A percentile compares a stretch with the other conserved stretches of the same genome.
Conservation (phyloP, 75 land plant species). For the Gnetum montanum region DNA sequence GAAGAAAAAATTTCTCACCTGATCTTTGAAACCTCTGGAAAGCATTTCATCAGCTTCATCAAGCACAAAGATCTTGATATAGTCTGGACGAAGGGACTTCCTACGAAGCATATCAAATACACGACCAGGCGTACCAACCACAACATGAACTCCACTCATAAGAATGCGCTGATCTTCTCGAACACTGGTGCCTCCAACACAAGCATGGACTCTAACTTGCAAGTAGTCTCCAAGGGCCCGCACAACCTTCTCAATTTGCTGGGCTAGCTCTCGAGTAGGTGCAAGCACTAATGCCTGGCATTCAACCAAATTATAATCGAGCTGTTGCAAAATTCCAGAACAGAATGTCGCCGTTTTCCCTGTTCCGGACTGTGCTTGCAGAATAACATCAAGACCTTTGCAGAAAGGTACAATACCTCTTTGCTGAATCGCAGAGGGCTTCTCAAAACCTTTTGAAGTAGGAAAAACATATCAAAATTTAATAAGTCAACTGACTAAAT, state of each 20-base stretch:
- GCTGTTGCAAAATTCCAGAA: slow-evolving; percentile 67
- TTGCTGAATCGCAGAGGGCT: slow-evolving; percentile 82
- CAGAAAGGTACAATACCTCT: slow-evolving; percentile 83
- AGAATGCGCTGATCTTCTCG: slow-evolving; percentile 67
- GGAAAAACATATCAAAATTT: background rate
- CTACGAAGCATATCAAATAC: slow-evolving; percentile 77
- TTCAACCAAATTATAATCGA: slow-evolving; percentile 52
- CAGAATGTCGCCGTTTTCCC: slow-evolving; percentile 91
- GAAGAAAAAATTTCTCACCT: no score
- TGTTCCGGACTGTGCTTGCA: slow-evolving; percentile 76
- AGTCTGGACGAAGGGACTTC: slow-evolving; percentile 64
- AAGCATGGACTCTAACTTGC: slow-evolving; percentile 73
- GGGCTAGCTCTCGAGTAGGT: slow-evolving; percentile 72
- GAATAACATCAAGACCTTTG: slow-evolving; percentile 67
- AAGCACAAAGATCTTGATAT: slow-evolving; percentile 72
- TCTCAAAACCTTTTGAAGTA: slow-evolving; percentile 64
- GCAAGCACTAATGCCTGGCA: slow-evolving; percentile 72
- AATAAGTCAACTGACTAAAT: background rate
- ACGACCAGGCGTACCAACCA: slow-evolving; percentile 81
- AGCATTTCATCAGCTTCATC: slow-evolving; percentile 89
- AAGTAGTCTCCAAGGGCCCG: slow-evolving; percentile 73
- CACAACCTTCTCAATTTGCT: slow-evolving; percentile 87
- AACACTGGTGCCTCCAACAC: slow-evolving; percentile 73
- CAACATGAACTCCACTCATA: slow-evolving; percentile 71
- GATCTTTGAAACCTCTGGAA: slow-evolving; percentile 74